Evolutionary conservation across 140 eudicot species (phyloP).

Genomic region (Erigeron philadelphicus): DNA sequence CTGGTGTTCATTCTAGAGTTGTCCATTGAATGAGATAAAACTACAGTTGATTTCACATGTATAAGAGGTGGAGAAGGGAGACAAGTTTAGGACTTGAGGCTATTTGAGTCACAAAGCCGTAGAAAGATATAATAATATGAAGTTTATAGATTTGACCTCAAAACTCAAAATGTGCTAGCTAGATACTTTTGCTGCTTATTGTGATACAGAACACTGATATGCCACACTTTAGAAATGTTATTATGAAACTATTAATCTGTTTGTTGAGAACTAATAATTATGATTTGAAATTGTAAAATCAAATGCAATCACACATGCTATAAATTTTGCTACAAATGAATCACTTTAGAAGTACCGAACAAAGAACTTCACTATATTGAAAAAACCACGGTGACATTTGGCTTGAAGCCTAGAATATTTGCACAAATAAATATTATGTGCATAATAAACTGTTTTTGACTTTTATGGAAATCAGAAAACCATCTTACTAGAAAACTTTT

Average conservation of each 20-base stretch:
- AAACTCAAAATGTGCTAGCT: slow-evolving; percentile 11
- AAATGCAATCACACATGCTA: slow-evolving; percentile 17
- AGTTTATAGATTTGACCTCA: background rate
- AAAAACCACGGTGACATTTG: background rate
- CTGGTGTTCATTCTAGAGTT: background rate
- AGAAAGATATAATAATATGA: background rate
- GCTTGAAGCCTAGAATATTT: background rate
- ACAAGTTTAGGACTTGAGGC: background rate
- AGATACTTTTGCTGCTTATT: slow-evolving; percentile 11
- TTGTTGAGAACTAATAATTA: background rate
- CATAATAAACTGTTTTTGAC: slow-evolving; percentile 1
- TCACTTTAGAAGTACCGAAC: too few relatives aligned
- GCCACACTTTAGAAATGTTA: background rate
- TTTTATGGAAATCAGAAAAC: slow-evolving; percentile 1
- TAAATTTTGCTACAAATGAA: too few relatives aligned
- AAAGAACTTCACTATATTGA: background rate
- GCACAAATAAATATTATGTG: background rate
- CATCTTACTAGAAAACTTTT: slow-evolving; percentile 11
- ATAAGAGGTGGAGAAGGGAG: too few relatives aligned
- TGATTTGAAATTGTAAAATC: background rate
- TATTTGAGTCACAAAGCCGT: background rate
- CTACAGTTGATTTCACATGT: too few relatives aligned
- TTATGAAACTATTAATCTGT: slow-evolving; percentile 4
- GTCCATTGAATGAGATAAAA: too few relatives aligned
- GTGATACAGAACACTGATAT: background rate